Base-by-base conservation (phyloP, 352 stramenopile species). In the Peronospora farinosa region DNA sequence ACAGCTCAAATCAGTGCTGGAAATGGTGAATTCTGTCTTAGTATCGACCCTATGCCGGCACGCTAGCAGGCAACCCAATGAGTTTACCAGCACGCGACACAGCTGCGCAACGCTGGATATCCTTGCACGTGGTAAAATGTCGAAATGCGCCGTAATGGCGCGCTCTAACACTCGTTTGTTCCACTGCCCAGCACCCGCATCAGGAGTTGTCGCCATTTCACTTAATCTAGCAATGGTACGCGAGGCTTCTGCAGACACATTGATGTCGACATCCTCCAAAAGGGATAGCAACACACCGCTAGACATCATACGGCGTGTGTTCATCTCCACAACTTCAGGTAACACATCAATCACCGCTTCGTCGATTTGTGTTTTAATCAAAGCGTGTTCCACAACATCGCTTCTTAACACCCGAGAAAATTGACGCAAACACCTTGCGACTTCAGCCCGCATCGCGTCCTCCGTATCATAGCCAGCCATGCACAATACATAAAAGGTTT, bases 271-370 rank as follows among this genome's bases (percentile, higher is more conserved):
- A 40, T 88, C 78, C 33, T 88, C 78, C 25, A 88, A 52, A 9
- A 88, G 61, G 7, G 77, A 77, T 7, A 88, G 49, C 37, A 86
- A 23, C 1, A 69, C 59, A 2, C 78, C 78, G 23, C 73, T 88
- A 3, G 78, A 73, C 54, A 86, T 72, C 78, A 88, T 85, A 3
- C 60, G 57, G 2, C 67, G 45, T 6, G 60, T 83, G 11, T 74
- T 69, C 37, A 69, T 63, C 9, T 66, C 64, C 23, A 70, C 51
- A 16, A 69, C 46, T 6, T 57, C 52, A 9, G 69, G 28, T 2
- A 67, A 55, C 5, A 73, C 62, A 32, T 67, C 70, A 23, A 70
- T 69, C 19, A 73, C 32, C 13, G 68, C 59, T 64, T 85, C 76
- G 19, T 72, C 70, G 21, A 85, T 70, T 38, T 74, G 69, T 0